phyloP scores from a whole-genome alignment of 1,284 basidiomycete species.

The Leccinum subrobustum region DNA sequence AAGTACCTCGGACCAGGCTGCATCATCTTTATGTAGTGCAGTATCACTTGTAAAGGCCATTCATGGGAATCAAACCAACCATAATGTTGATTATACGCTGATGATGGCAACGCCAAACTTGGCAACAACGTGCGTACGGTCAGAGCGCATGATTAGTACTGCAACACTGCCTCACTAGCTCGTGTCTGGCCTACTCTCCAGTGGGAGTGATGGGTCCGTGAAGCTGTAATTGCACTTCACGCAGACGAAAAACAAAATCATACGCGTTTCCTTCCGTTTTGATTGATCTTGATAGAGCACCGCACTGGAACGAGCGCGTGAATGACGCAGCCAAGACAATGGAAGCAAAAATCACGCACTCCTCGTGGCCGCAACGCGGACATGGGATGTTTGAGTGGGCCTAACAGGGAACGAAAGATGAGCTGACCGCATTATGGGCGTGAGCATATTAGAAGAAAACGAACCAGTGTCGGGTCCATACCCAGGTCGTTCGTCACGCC shows the following conservation, averaged over 20 bases:
- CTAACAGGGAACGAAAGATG: constrained; percentile 35
- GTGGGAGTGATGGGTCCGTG: constrained; percentile 61
- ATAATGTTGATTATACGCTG: neutral
- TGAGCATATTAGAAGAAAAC: constrained; percentile 22
- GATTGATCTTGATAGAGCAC: constrained; percentile 95
- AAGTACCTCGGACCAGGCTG: neutral
- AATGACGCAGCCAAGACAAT: constrained; percentile 6
- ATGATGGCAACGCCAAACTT: neutral
- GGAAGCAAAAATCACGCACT: constrained; percentile 47
- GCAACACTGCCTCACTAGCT: constrained; percentile 14
- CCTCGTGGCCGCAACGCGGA: constrained; percentile 68
- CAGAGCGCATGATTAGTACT: neutral
- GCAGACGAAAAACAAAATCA: constrained; percentile 93
- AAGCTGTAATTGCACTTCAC: constrained; percentile 81
- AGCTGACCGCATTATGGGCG: neutral
- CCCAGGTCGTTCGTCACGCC: constrained; percentile 91
- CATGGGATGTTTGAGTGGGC: constrained; percentile 73
- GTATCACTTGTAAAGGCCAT: neutral
- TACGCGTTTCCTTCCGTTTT: constrained; percentile 86
- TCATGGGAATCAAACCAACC: neutral
- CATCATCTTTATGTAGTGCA: neutral
- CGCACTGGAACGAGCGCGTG: constrained; percentile 50
- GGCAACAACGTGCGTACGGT: constrained; percentile 2
- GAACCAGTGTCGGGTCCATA: constrained; percentile 86
- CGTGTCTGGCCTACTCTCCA: constrained; percentile 30